Conservation (phyloP, 2,329 filamentous ascomycete genomes). For the Claviceps sp. region DNA sequence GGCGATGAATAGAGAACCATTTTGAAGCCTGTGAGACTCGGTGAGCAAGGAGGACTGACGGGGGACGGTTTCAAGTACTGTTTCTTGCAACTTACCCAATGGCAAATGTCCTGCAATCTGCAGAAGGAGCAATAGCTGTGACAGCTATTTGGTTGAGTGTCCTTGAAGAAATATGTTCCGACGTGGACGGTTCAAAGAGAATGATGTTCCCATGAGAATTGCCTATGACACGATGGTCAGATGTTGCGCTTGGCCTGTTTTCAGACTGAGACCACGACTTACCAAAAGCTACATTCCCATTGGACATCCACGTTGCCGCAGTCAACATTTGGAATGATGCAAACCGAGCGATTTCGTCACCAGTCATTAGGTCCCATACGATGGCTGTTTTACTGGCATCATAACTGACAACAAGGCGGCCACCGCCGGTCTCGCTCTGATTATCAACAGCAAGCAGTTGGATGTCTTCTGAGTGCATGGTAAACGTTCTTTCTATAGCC, state of each 20-base stretch:
- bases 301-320: slow-evolving; percentile 87
- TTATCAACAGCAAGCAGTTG: slow-evolving; percentile 81
- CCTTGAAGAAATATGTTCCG: slow-evolving; percentile 79
- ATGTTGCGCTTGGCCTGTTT: neutral
- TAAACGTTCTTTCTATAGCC: slow-evolving; percentile 76
- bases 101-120: slow-evolving; percentile 88
- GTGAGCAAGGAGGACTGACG: slow-evolving; percentile 4
- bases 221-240: slow-evolving; percentile 37
- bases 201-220: slow-evolving; percentile 89
- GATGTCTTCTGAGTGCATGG: slow-evolving; percentile 71
- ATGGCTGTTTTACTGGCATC: slow-evolving; percentile 85
- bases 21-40: slow-evolving; percentile 57
- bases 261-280: slow-evolving; percentile 14
- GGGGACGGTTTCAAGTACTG: neutral
- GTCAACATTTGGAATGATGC: slow-evolving; percentile 78
- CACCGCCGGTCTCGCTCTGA: slow-evolving; percentile 72
- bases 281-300: slow-evolving; percentile 96
- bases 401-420: slow-evolving; percentile 82
- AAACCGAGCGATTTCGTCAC: slow-evolving; percentile 83
- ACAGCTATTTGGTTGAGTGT: slow-evolving; percentile 89
- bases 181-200: slow-evolving; percentile 83
- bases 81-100: slow-evolving; percentile 56
- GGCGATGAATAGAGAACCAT: slow-evolving; percentile 84
- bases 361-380: slow-evolving; percentile 91
- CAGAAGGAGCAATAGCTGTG: slow-evolving; percentile 78